Base-by-base conservation (phyloP, 768 basidiomycete species). In the Mycena rebaudengoi region DNA sequence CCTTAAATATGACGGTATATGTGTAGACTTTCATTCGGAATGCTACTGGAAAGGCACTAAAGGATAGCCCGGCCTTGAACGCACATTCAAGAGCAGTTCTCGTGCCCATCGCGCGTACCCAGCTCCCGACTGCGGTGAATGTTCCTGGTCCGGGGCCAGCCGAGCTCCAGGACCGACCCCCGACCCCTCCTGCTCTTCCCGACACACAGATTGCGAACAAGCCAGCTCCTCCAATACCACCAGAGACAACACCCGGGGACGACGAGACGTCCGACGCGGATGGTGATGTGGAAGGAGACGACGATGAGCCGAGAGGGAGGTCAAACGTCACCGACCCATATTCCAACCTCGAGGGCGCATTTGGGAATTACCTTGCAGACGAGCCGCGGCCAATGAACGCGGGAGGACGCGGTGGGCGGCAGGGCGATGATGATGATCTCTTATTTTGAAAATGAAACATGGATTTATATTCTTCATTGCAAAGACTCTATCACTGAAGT, bases 21-120 rank as follows among this genome's bases (percentile, higher is more conserved):
- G 25, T 21, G 6, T 50, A 95, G 92, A 97, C 95, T 2, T 98
- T 98, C 78, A 98, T 98, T 70, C 90, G 96, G 23, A 91, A 91
- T 67, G 94, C 96, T 8, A 84, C 88, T 43, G 91, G 94, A 39
- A 93, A 88, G 72, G 91, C 92, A 25, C 82, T 98, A 57, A 76
- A 80, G 52, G 96, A 98, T 76, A 96, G 92, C 46, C 94, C 95
- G 14, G 96, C 96, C 2, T 82, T 98, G 43, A 98, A 98, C 73
- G 73, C 87, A 0, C 85, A 92, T 62, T 96, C 95, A 1, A 86
- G 90, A 57, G 83, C 88, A 45, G 89, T 88, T 35, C 83, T 94
- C 12, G 84, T 94, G 20, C 84, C 90, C 6, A 74, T 91, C 18
- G 72, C 85, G 40, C 86, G 87, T 29, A 75, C 81, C 7, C 81